phyloP scores from a whole-genome alignment of 306 rosid genomes.

The Parietaria judaica region DNA sequence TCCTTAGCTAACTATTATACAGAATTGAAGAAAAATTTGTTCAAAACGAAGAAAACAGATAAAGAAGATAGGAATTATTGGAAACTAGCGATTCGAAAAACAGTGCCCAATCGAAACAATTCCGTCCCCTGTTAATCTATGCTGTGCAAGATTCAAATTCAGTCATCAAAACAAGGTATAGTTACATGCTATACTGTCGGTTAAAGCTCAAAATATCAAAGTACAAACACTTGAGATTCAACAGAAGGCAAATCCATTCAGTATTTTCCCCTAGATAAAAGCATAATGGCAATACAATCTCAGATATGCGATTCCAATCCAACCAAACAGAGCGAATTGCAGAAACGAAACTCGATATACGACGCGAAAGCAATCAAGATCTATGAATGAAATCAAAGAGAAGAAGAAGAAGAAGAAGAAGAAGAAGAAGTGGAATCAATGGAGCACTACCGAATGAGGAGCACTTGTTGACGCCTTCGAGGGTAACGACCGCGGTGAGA shows the following conservation, averaged over 20 bases:
- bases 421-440: slow-evolving; percentile 1
- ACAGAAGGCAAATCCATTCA: too few relatives aligned
- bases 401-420: neutral
- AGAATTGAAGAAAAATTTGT: slow-evolving; percentile 12
- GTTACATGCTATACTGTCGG: slow-evolving; percentile 10
- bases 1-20: slow-evolving; percentile 6
- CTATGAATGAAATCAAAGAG: slow-evolving; percentile 13
- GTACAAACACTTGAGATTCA: too few relatives aligned
- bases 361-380: slow-evolving; percentile 31
- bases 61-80: neutral
- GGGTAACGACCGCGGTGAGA: slow-evolving; percentile 98
- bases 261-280: too few relatives aligned
- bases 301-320: neutral
- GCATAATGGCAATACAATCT: neutral
- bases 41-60: slow-evolving; percentile 13
- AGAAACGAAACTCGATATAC: slow-evolving; percentile 3
- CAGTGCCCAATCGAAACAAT: too few relatives aligned
- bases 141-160: slow-evolving; percentile 12
- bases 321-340: slow-evolving; percentile 1
- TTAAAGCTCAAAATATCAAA: slow-evolving; percentile 14
- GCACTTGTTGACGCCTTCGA: slow-evolving; percentile 99
- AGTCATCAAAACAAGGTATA: slow-evolving; percentile 12
- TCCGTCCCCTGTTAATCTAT: neutral
- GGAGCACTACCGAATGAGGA: slow-evolving; percentile 79
- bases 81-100: too few relatives aligned